Conservation (phyloP, 2,329 filamentous ascomycete genomes). For the Fusarium proliferatum region DNA sequence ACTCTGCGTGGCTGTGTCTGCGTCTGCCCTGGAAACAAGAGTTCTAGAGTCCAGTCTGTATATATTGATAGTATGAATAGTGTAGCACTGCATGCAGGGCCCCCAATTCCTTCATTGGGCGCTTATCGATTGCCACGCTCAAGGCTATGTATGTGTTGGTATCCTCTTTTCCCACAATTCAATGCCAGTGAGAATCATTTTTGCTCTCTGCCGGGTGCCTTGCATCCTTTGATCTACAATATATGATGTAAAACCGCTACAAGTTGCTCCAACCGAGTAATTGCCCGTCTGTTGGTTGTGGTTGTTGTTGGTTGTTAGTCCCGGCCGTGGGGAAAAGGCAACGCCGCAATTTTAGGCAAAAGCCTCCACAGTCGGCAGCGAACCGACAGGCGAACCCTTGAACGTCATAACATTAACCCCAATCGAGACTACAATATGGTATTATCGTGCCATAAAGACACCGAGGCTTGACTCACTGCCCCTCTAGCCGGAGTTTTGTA, state of each 20-base stretch:
- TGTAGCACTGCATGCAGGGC: slow-evolving; percentile 28
- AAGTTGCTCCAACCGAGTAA: neutral
- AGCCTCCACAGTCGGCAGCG: slow-evolving; percentile 32
- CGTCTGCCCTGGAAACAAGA: neutral
- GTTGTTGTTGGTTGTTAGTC: slow-evolving; percentile 23
- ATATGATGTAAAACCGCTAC: neutral
- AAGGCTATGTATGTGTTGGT: neutral
- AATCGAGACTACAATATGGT: slow-evolving; percentile 1
- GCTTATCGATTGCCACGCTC: slow-evolving; percentile 27
- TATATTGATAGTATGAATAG: slow-evolving; percentile 28
- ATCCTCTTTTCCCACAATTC: neutral
- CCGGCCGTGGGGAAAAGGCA: slow-evolving; percentile 14
- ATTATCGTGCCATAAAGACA: slow-evolving; percentile 5
- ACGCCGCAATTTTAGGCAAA: slow-evolving; percentile 40
- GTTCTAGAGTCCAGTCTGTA: slow-evolving; percentile 1
- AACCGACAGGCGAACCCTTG: slow-evolving; percentile 18
- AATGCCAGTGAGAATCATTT: neutral
- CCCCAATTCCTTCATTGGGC: slow-evolving; percentile 15
- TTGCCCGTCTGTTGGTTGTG: neutral
- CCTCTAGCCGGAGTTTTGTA: slow-evolving; percentile 9
- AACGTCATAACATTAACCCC: slow-evolving; percentile 10
- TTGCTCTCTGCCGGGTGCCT: slow-evolving; percentile 16
- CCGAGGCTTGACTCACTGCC: slow-evolving; percentile 21
- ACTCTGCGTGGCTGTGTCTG: slow-evolving; percentile 26
- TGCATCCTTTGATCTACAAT: slow-evolving; percentile 29